Evolutionary conservation across 139 green algal species (phyloP), one percentile per base, ranked within the genome.

Genomic region (Micractinium conductrix): DNA sequence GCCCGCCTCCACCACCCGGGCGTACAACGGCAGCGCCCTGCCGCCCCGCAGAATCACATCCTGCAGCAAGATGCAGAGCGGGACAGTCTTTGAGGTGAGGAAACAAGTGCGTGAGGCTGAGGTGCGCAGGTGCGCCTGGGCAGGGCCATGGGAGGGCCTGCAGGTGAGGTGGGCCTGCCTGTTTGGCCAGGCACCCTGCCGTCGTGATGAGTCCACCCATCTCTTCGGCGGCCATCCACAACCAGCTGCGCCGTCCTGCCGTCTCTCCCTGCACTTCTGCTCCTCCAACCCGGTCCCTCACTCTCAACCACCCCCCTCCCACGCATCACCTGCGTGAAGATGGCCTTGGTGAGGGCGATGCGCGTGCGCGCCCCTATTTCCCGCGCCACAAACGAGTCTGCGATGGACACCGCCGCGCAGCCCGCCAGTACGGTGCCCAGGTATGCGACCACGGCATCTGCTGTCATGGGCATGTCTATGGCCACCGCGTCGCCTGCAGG

Each of bases 261-360:
- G n/a, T n/a, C n/a, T n/a, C n/a, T n/a, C n/a, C n/a, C n/a, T n/a
- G n/a, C n/a, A n/a, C n/a, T n/a, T n/a, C n/a, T n/a, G n/a, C n/a
- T n/a, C n/a, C n/a, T n/a, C n/a, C n/a, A n/a, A n/a, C n/a, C n/a
- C n/a, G n/a, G n/a, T n/a, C n/a, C n/a, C n/a, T n/a, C n/a, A n/a
- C n/a, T n/a, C n/a, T n/a, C n/a, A n/a, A 21, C 26, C 60, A 68
- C 26, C 22, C 22, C 28, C 55, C 16, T 21, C 35, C n/a, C 72
- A 37, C n/a, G n/a, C n/a, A n/a, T n/a, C 62, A 92, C 92, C 92
- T 98, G 95, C 1, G 96, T 98, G 85, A 99, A 91, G 37, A 98
- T 88, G 0, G 90, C 90, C 17, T 71, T 84, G 4, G 96, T 93
- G 7, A 73, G 42, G 5, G 93, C 79, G 28, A 99, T 95, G 21